Base-by-base conservation (phyloP, 306 rosid species). In the Inga leiocalycina region DNA sequence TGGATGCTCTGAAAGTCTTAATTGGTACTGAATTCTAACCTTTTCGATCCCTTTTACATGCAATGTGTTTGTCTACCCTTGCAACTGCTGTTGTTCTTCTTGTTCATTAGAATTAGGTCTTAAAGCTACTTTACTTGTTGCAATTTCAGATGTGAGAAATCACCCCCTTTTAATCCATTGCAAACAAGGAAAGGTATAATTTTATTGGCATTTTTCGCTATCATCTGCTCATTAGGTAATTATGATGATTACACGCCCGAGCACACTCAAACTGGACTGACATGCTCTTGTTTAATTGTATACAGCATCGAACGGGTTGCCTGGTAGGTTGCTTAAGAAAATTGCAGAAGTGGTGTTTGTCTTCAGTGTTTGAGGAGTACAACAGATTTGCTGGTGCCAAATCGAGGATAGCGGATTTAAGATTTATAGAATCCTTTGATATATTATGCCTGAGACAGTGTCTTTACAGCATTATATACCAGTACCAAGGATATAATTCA, bases 231-330 rank as follows among this genome's bases (percentile, higher is more conserved):
- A 5, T 39, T 39, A 39, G 43, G 8, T 39, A 39, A 39, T 39
- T 6, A 39, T 39, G 43, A 49, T 13, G 54, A 49, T 49, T 49
- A 14, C 54, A 5, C 54, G 19, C 54, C 5, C 51, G 15, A 46
- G 51, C 51, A 46, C 2, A 16, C 8, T 51, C 20, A 16, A 16
- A 5, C 19, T 49, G 54, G 15, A 46, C 51, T 46, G 15, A 46
- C 51, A 11, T 10, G 14, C 19, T 48, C 19, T 16, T 20, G 24
- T 54, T 54, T 54, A 15, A 54, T 19, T 17, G 8, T 19, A 15
- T 79, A 89, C 97, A 96, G 99, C 98, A 94, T 83, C 91, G 99
- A 71, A 96, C 98, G 0, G 99, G 99, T 30, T 89, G 94, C 56
- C 93, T 94, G 2, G 98, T 96, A 27, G 99, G 98, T 74, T 94